Conservation (phyloP, 2,329 filamentous ascomycete genomes). For the Trichoderma sp. region DNA sequence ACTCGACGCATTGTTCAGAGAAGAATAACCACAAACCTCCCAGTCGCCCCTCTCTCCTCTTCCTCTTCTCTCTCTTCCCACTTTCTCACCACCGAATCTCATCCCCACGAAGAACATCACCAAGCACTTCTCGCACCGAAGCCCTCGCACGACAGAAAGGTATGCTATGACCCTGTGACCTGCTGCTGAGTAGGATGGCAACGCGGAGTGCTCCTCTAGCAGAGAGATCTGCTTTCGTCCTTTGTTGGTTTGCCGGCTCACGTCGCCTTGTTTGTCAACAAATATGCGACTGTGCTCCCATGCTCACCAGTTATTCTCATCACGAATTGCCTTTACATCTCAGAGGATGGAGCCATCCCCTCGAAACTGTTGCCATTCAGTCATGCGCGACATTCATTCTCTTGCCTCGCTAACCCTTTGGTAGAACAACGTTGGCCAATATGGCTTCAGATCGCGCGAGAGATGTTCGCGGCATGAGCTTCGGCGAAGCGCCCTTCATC, state of each 20-base stretch:
- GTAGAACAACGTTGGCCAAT: not conserved
- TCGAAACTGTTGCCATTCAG: not conserved
- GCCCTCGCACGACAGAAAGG: not conserved
- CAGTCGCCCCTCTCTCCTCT: not conserved
- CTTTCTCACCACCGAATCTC: not conserved
- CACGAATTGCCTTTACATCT: not conserved
- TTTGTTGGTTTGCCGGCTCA: not conserved
- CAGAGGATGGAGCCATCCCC: not conserved
- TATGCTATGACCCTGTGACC: not conserved
- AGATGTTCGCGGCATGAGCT: not conserved
- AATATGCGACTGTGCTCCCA: not conserved
- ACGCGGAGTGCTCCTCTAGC: not conserved
- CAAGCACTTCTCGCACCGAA: not conserved
- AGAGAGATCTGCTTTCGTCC: not conserved
- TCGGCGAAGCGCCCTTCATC: conserved; percentile 14
- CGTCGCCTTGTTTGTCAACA: not conserved
- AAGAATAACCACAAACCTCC: not conserved
- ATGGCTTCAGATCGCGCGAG: conserved; percentile 5
- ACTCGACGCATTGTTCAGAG: not conserved
- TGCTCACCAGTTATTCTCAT: not conserved
- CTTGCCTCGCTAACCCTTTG: not conserved
- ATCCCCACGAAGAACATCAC: not conserved
- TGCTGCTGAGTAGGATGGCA: not conserved
- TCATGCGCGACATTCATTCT: no score
- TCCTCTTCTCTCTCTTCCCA: not conserved